Conservation (phyloP, 2,329 filamentous ascomycete species). For the Xylaria sp. region DNA sequence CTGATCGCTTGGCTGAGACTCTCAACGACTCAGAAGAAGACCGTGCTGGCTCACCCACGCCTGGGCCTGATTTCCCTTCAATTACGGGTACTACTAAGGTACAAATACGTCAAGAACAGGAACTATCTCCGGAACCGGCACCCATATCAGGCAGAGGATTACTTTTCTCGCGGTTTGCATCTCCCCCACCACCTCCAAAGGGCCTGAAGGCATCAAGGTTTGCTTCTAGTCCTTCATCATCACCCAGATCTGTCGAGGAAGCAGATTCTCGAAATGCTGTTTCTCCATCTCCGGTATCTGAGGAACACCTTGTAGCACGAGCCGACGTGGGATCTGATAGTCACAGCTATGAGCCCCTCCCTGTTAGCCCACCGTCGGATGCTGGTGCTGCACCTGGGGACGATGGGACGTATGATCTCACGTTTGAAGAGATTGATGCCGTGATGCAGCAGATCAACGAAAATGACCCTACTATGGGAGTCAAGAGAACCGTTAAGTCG, state of each 20-base stretch:
- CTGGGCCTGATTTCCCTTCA: conserved; percentile 45
- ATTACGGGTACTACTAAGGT: conserved; percentile 32
- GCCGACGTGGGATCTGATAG: conserved; percentile 44
- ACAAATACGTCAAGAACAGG: conserved; percentile 28
- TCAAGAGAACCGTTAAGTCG: conserved; percentile 69
- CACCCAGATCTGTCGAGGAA: conserved; percentile 56
- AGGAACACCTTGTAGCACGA: conserved; percentile 31
- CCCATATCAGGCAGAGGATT: conserved; percentile 42
- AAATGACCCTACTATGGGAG: conserved; percentile 76
- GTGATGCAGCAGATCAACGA: conserved; percentile 88
- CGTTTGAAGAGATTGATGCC: conserved; percentile 88
- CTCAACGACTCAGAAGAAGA: conserved; percentile 46
- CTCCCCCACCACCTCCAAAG: conserved; percentile 50
- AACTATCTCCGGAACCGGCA: conserved; percentile 39
- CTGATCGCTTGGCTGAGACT: conserved; percentile 39
- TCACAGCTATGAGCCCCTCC: conserved; percentile 49
- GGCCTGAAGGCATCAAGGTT: conserved; percentile 61
- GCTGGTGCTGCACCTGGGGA: conserved; percentile 39
- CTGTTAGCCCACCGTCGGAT: conserved; percentile 47
- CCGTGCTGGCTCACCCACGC: conserved; percentile 49
- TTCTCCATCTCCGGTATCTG: conserved; percentile 52
- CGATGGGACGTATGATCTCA: conserved; percentile 54
- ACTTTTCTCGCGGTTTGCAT: conserved; percentile 50
- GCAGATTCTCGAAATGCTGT: conserved; percentile 58
- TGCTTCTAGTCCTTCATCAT: conserved; percentile 54